Percentiles rank a stretch among this genome's conserved stretches.
Conservation (phyloP, 495 filamentous ascomycete species). For the Neurospora sp. region DNA sequence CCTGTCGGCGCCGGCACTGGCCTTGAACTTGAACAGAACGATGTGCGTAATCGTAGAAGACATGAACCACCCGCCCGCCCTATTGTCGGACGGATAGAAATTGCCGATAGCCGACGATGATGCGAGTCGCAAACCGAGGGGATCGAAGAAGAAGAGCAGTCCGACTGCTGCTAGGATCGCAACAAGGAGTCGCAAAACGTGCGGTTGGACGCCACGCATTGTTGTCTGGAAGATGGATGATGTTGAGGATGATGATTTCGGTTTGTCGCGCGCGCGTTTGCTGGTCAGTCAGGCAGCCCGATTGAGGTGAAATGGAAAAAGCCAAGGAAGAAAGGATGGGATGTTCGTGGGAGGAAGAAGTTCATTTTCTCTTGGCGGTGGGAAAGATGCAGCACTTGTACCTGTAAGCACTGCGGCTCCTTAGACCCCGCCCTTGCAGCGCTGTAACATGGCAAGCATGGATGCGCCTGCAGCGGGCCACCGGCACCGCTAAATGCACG, state of each 20-base stretch:
- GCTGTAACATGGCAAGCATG: not conserved
- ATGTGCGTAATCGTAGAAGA: constrained; percentile 38
- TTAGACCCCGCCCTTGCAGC: not conserved
- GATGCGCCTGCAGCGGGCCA: not conserved
- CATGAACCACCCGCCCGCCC: not conserved
- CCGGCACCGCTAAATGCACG: not conserved
- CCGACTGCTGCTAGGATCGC: constrained; percentile 2
- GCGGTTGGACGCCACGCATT: constrained; percentile 9
- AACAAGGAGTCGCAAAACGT: constrained; percentile 5
- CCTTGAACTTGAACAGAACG: constrained; percentile 54
- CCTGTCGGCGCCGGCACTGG: constrained; percentile 25
- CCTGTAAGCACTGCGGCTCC: not conserved
- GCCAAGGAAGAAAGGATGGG: not conserved
- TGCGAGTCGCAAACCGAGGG: constrained; percentile 8
- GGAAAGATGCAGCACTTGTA: not conserved
- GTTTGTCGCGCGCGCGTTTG: not conserved
- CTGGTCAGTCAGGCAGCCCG: not conserved
- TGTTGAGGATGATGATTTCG: not conserved
- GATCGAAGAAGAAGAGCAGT: constrained; percentile 13
- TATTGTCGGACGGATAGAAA: not conserved
- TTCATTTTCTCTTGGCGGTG: not conserved
- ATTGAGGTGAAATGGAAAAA: not conserved
- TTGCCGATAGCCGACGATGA: constrained; percentile 1
- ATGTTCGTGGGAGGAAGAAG: not conserved
- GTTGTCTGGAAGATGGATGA: not conserved